Conservation (phyloP, 768 basidiomycete species). For the Amanita muscaria region DNA sequence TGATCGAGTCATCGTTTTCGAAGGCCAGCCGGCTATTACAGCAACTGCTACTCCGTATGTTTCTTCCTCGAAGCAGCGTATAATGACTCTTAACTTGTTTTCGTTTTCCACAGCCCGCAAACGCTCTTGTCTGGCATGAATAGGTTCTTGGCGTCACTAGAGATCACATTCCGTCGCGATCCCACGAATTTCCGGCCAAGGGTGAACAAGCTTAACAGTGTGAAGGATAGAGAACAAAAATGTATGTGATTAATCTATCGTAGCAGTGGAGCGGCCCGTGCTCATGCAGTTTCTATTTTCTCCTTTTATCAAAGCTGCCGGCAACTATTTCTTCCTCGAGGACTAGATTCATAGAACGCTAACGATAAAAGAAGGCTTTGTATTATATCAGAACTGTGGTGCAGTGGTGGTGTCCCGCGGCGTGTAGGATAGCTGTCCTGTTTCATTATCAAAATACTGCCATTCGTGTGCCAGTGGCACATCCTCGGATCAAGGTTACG, state of each 20-base stretch:
- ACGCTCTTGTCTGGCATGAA: slow-evolving; percentile 96
- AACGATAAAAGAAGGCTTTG: background rate
- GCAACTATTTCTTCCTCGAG: slow-evolving; percentile 92
- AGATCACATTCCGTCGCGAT: slow-evolving; percentile 97
- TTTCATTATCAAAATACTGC: no score
- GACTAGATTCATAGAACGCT: slow-evolving; percentile 52
- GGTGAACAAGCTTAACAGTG: slow-evolving; percentile 77
- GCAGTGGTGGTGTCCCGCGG: background rate
- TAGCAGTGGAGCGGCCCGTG: no score
- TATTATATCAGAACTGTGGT: background rate
- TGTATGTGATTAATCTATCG: slow-evolving; percentile 29
- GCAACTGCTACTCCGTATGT: slow-evolving; percentile 88
- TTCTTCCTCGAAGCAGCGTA: background rate
- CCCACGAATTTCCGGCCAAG: slow-evolving; percentile 90
- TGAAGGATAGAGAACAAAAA: slow-evolving; percentile 88
- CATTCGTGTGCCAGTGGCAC: no score
- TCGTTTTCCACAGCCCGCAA: slow-evolving; percentile 57
- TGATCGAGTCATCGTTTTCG: slow-evolving; percentile 92
- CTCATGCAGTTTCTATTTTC: slow-evolving; percentile 4
- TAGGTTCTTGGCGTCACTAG: slow-evolving; percentile 88
- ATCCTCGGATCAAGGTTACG: no score
- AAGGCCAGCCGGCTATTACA: slow-evolving; percentile 75
- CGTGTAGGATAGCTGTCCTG: no score
- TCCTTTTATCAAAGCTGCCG: slow-evolving; percentile 40
- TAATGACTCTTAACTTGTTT: slow-evolving; percentile 2